Conservation (phyloP, 2,329 filamentous ascomycete genomes). For the Fusarium denticulatum region DNA sequence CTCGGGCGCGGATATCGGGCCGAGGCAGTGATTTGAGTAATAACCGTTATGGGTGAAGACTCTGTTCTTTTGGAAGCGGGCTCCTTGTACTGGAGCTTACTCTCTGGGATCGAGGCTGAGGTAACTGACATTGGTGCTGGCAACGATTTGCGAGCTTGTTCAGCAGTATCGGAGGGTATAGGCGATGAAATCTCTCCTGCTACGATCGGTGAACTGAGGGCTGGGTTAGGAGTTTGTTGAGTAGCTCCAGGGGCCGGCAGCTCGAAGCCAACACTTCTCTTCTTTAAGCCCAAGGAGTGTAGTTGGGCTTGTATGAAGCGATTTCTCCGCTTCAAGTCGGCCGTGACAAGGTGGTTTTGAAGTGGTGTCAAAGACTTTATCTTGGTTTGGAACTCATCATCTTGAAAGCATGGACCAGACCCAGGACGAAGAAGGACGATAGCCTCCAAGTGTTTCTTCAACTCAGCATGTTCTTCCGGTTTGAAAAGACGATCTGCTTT, state of each 20-base stretch:
- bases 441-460: neutral
- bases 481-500: neutral
- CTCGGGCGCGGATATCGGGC: neutral
- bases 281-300: neutral
- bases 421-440: accelerated
- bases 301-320: neutral
- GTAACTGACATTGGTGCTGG: neutral
- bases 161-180: no score
- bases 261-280: neutral
- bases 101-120: neutral
- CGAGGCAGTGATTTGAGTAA: neutral
- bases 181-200: no score
- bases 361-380: accelerated
- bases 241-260: accelerated
- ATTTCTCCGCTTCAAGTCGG: neutral
- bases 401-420: accelerated
- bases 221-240: no score
- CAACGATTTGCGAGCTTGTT: no score
- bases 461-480: neutral
- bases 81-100: neutral
- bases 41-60: accelerated
- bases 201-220: no score
- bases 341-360: neutral
- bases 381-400: accelerated
- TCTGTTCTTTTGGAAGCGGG: accelerated